Evolutionary conservation across 305 asterid genomes (phyloP), one percentile per base, ranked within the genome.

Genomic region (Rubia peregrina): DNA sequence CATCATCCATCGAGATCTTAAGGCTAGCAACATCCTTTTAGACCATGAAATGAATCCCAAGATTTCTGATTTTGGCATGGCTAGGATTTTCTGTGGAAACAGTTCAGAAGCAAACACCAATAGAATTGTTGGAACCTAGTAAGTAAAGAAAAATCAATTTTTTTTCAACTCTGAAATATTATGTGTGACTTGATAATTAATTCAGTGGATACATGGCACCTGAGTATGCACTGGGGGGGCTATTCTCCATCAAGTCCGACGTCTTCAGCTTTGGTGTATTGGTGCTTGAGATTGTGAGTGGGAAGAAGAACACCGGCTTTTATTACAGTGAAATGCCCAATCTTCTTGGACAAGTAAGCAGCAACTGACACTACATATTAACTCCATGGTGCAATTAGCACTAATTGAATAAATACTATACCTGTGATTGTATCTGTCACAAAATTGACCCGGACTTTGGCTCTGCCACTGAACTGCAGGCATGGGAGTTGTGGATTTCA

Each of bases 51-150:
- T 84, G 86, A 75, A 75, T 48, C 87, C 89, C 0, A 85, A 81
- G 78, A 83, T 85, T 69, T 83, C 87, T 12, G 89, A 85, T 75
- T 83, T 85, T 76, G 89, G 84, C 22, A 51, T 85, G 84, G 87
- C 87, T 1, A 78, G 87, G 12, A 85, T 83, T 4, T 83, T 83
- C 62, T 77, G 75, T n/a, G 83, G 84, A 44, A 81, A 74, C 59
- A 79, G 73, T 24, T 74, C 77, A 6, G 61, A 56, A 69, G 64
- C 82, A 42, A 74, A 67, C 43, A 85, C 89, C 0, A 72, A 74
- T 4, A 57, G 79, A 48, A 72, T 83, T 61, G 89, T 83, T 65
- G 87, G 87, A 43, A 85, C 89, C 60, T 79, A 61, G 85, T 83
- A 75, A 79, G 84, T 68, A 22, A 9, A 62, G 17, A 4, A 61